These are phyloP conservation scores for Dioscorea zingiberensis DNA, from an alignment of 106 monocot genomes.

Conservation along the genomic window DNA sequence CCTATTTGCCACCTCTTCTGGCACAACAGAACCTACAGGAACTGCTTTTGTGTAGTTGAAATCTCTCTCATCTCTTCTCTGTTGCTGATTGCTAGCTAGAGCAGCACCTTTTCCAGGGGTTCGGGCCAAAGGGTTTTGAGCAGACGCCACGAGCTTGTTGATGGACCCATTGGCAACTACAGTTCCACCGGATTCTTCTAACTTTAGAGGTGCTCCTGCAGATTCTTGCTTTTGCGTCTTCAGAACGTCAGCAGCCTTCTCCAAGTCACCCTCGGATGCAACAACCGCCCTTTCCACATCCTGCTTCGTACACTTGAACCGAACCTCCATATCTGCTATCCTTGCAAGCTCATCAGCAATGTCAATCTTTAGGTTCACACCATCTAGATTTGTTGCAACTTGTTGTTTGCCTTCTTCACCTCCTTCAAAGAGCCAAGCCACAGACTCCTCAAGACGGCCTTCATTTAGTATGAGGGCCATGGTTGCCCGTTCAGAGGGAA, in stretches of 20 bases:
- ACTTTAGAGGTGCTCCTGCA: conserved; percentile 13
- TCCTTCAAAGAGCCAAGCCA: conserved; percentile 64
- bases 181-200: conserved; percentile 19
- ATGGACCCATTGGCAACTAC: conserved; percentile 2
- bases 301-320: conserved; percentile 74
- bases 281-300: conserved; percentile 83
- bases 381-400: conserved; percentile 22
- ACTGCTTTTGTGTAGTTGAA: conserved; percentile 28
- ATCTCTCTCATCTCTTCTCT: conserved; percentile 40
- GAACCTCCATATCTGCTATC: conserved; percentile 49
- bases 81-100: conserved; percentile 22
- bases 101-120: conserved; percentile 20
- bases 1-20: conserved; percentile 21
- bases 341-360: conserved; percentile 68
- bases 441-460: conserved; percentile 72
- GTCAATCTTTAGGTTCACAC: conserved; percentile 56
- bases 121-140: conserved; percentile 11
- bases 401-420: conserved; percentile 41
- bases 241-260: conserved; percentile 51
- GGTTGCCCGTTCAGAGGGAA: conserved; percentile 59
- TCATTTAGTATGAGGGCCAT: conserved; percentile 76
- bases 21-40: background rate
- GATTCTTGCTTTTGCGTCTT: conserved; percentile 53
- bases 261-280: conserved; percentile 73
- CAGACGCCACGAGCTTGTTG: conserved; percentile 8